These are phyloP conservation scores for Coniochaeta pulveracea DNA, from an alignment of 2,329 filamentous ascomycete genomes.

Conservation along the genomic window DNA sequence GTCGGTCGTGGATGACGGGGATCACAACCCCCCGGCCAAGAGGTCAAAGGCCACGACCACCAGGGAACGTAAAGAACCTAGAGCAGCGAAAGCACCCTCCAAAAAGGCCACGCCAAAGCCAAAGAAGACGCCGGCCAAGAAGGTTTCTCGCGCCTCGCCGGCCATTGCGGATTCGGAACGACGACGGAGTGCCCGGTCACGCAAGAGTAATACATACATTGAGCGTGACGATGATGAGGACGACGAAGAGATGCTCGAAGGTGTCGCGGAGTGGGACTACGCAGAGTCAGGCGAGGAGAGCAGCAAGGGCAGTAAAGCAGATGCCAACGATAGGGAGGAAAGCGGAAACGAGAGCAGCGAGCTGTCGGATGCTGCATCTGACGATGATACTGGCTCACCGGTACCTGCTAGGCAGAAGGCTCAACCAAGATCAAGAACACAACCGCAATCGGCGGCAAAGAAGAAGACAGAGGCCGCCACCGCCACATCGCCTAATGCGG, in stretches of 20 bases:
- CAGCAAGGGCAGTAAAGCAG: slow-evolving; percentile 12
- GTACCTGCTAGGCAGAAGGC: too few species aligned
- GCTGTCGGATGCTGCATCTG: neutral
- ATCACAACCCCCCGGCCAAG: slow-evolving; percentile 27
- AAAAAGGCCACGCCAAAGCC: slow-evolving; percentile 18
- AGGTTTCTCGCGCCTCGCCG: slow-evolving; percentile 8
- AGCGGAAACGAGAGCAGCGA: slow-evolving; percentile 4
- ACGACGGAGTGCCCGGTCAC: slow-evolving; percentile 43
- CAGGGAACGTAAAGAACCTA: slow-evolving; percentile 22
- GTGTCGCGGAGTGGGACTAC: slow-evolving; percentile 49
- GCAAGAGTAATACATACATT: slow-evolving; percentile 35
- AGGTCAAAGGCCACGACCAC: slow-evolving; percentile 18
- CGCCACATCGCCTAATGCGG: slow-evolving; percentile 3
- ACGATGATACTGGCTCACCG: neutral
- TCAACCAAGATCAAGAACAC: too few species aligned
- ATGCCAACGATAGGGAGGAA: slow-evolving; percentile 5
- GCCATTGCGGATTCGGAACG: slow-evolving; percentile 30
- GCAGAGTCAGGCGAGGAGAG: slow-evolving; percentile 21
- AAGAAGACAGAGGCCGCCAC: slow-evolving; percentile 5
- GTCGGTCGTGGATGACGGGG: slow-evolving; percentile 37
- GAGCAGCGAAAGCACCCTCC: slow-evolving; percentile 20
- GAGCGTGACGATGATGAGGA: slow-evolving; percentile 47
- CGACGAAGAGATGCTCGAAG: slow-evolving; percentile 50
- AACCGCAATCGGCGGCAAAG: neutral
- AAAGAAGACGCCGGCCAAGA: slow-evolving; percentile 18